Evolutionary conservation across 2,329 filamentous ascomycete species (phyloP), one percentile per base, ranked within the genome.

Genomic region (Cladosporium oxysporum): DNA sequence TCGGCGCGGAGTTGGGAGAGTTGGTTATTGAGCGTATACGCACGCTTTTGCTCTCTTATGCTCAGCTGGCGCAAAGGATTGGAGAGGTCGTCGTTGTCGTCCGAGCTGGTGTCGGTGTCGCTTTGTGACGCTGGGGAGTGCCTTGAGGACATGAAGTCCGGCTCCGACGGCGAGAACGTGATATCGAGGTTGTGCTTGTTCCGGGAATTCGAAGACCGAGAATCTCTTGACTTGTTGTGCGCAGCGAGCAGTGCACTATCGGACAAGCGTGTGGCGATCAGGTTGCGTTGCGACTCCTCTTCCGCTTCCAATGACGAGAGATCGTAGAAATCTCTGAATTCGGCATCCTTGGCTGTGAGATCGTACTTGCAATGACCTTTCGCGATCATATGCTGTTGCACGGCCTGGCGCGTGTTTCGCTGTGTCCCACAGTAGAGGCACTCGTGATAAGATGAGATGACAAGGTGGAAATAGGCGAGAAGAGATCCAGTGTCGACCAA

Each of bases 341-440:
- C 64, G 28, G 41, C 47, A 28, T 65, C 33, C 47, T 60, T 49
- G 7, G 35, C 58, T 18, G 33, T 55, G 14, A 65, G 21, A 18
- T 62, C 60, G 33, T 37, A 53, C 8, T 52, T 78, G 69, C 83
- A 85, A 65, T 85, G 83, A 0, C 81, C 80, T 58, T 82, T 84
- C 2, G 74, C 78, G 0, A 74, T 69, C 83, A 85, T 85, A 63
- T 85, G 85, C 41, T 84, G 82, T 67, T 83, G 82, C 0, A 81
- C 80, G 0, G 79, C 84, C 59, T 82, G 76, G 0, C 76, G 74
- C 0, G 80, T 83, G 0, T 72, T 71, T 35, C 81, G 77, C 44
- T 79, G 73, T 16, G 77, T 82, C 0, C 82, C 81, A 68, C 84
- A 87, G 23, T 77, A 79, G 44, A 87, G 76, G 66, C 85, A 87